A percentile compares a stretch with the other conserved stretches of the same genome.
These are phyloP conservation scores for Tulasnella sp. DNA, from an alignment of 768 basidiomycete species.

Conservation along the genomic window DNA sequence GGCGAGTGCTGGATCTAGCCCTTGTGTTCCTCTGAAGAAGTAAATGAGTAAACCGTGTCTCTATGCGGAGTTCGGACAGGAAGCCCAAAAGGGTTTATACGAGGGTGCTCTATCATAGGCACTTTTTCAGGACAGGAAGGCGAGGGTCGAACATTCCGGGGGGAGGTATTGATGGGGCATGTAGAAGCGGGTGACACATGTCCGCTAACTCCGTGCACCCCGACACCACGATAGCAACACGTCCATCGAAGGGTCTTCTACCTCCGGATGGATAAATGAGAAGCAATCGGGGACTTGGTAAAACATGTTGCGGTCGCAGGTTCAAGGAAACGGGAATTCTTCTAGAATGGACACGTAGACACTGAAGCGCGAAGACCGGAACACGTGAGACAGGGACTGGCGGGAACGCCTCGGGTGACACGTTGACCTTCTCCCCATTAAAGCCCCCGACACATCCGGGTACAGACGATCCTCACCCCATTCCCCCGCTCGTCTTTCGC, in stretches of 20 bases:
- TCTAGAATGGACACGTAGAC: constrained; percentile 17
- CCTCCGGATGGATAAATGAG: not conserved
- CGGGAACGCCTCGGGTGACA: constrained; percentile 32
- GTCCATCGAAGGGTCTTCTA: not conserved
- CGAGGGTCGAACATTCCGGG: no score
- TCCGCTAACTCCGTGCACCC: not conserved
- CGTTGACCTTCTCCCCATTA: constrained; percentile 29
- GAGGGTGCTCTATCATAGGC: no score
- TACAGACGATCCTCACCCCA: constrained; percentile 3
- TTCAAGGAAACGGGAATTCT: not conserved
- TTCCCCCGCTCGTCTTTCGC: constrained; percentile 11
- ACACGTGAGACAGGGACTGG: constrained; percentile 2
- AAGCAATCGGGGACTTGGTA: not conserved
- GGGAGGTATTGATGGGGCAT: no score
- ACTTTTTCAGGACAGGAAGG: no score
- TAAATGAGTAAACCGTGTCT: no score
- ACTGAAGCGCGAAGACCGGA: not conserved
- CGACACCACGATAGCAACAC: not conserved
- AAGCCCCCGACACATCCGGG: not conserved
- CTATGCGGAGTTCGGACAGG: no score
- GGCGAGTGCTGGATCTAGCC: no score
- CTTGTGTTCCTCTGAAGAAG: no score
- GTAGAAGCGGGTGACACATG: not conserved
- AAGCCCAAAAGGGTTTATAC: no score
- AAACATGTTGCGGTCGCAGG: not conserved